A percentile compares a stretch with the other conserved stretches of the same genome.
phyloP scores from a whole-genome alignment of 805 yeast species.

The Tetrapisispora iriomotensis region DNA sequence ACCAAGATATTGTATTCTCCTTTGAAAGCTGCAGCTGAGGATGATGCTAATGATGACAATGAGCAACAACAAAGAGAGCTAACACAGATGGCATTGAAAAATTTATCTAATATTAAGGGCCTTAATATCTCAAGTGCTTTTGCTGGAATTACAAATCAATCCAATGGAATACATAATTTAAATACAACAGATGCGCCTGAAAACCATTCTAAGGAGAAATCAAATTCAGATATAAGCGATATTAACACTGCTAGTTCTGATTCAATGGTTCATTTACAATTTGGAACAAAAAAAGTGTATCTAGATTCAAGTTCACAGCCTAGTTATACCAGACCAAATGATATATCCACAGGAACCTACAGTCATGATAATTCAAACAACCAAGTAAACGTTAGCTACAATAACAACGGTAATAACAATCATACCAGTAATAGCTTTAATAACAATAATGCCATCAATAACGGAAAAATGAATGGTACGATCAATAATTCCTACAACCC shows the following conservation, averaged over 20 bases:
- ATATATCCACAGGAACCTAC: too few relatives aligned
- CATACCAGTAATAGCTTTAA: background rate
- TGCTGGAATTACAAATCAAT: constrained; percentile 1
- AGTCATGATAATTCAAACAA: constrained; percentile 4
- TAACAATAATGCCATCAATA: background rate
- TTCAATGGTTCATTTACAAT: constrained; percentile 18
- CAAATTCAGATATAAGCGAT: background rate
- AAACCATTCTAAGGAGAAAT: background rate
- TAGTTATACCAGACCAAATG: background rate
- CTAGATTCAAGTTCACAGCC: constrained; percentile 17
- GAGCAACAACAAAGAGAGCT: constrained; percentile 27
- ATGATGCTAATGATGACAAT: constrained; percentile 21
- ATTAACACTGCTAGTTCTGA: constrained; percentile 5
- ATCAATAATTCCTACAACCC: background rate
- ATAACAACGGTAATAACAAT: background rate
- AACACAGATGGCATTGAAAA: constrained; percentile 33
- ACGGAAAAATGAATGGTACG: constrained; percentile 2
- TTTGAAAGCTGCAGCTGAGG: constrained; percentile 3
- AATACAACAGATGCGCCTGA: background rate
- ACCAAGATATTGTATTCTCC: background rate
- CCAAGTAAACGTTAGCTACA: background rate
- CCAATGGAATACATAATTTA: background rate
- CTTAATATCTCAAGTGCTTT: background rate
- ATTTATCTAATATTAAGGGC: constrained; percentile 25
- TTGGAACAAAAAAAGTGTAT: constrained; percentile 24